phyloP scores from a whole-genome alignment of 345 rosid species.

The Reutealis trisperma region DNA sequence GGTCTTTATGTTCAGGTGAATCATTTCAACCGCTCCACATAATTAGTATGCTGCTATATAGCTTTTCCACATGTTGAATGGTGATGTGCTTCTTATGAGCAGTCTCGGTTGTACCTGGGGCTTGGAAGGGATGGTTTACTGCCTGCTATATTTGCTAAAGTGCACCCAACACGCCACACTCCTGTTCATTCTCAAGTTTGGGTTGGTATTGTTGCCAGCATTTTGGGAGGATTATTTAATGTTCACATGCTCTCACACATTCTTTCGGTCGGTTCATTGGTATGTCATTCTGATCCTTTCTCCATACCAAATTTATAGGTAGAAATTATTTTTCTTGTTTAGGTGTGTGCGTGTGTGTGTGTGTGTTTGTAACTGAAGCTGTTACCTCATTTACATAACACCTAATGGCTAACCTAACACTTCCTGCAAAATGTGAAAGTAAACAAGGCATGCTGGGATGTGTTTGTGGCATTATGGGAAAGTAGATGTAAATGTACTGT shows the following conservation, averaged over 20 bases:
- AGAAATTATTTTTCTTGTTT: neutral
- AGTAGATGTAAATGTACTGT: constrained; percentile 1
- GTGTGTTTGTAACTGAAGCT: neutral
- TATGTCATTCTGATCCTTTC: constrained; percentile 36
- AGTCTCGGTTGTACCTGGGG: constrained; percentile 93
- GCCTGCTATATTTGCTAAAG: constrained; percentile 83
- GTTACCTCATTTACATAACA: neutral
- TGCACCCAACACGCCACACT: constrained; percentile 76
- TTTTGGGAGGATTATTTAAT: constrained; percentile 80
- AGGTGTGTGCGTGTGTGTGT: no score
- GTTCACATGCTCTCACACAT: constrained; percentile 82
- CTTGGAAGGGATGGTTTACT: constrained; percentile 95
- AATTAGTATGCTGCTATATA: constrained; percentile 11
- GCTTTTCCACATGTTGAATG: constrained; percentile 10
- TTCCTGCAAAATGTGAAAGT: neutral
- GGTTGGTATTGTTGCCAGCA: constrained; percentile 83
- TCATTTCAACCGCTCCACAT: constrained; percentile 13
- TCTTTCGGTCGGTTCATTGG: constrained; percentile 96
- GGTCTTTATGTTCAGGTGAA: constrained; percentile 98
- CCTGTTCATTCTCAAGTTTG: constrained; percentile 93
- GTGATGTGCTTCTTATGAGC: constrained; percentile 37
- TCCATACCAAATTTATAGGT: neutral
- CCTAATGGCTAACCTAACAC: neutral
- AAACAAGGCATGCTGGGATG: neutral
- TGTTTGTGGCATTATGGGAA: constrained; percentile 2